Conservation (phyloP, 257 asterid genomes). For the Coffea canephora region DNA sequence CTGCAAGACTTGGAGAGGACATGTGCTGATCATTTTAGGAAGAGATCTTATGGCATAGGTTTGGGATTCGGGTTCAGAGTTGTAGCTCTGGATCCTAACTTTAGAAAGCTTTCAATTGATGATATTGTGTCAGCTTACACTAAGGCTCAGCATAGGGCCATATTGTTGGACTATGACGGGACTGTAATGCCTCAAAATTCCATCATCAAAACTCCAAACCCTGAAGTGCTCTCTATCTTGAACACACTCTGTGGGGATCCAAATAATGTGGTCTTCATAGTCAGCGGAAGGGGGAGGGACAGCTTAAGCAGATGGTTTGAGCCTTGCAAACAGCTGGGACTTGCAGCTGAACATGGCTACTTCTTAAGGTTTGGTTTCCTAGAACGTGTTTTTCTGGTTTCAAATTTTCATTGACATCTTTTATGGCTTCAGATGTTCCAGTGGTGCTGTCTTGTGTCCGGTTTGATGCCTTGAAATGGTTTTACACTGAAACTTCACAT, state of each 20-base stretch:
- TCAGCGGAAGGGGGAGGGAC: slow-evolving; percentile 77
- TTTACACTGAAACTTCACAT: background rate
- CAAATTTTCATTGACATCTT: background rate
- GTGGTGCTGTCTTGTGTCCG: background rate
- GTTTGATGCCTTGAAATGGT: background rate
- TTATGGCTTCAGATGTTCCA: background rate
- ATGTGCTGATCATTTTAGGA: slow-evolving; percentile 70
- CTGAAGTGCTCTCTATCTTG: slow-evolving; percentile 58
- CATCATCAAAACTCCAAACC: slow-evolving; percentile 61
- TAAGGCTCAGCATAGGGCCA: slow-evolving; percentile 64
- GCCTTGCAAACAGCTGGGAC: slow-evolving; percentile 71
- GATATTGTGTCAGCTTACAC: slow-evolving; percentile 63
- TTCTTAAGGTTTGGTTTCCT: slow-evolving; percentile 53
- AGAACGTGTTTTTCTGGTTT: background rate
- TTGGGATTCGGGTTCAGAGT: slow-evolving; percentile 84
- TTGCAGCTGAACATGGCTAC: slow-evolving; percentile 91
- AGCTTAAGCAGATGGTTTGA: slow-evolving; percentile 68
- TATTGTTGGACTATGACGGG: slow-evolving; percentile 82
- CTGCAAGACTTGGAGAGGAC: slow-evolving; percentile 89
- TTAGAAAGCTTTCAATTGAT: slow-evolving; percentile 62
- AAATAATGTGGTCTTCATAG: slow-evolving; percentile 60
- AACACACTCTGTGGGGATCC: slow-evolving; percentile 60
- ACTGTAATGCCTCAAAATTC: slow-evolving; percentile 76
- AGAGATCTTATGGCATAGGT: slow-evolving; percentile 78
- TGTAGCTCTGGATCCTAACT: slow-evolving; percentile 76